Percentiles rank a stretch among this genome's conserved stretches.
Conservation (phyloP, 805 yeast genomes). For the Myxozyma nipponensis region DNA sequence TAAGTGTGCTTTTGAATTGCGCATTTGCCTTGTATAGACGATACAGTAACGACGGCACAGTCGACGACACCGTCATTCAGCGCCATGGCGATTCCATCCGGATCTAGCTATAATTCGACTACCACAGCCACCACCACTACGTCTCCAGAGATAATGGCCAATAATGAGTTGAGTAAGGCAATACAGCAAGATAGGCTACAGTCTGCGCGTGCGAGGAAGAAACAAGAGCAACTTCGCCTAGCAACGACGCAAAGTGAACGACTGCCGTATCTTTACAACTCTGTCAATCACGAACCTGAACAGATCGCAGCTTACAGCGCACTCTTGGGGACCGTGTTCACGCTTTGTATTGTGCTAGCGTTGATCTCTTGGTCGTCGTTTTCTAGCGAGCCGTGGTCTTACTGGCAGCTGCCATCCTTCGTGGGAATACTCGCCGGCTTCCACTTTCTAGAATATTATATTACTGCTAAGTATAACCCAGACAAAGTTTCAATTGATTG, state of each 20-base stretch:
- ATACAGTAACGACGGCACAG: too few species aligned
- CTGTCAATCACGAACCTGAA: constrained; percentile 27
- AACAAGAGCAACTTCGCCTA: neutral
- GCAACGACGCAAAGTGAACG: neutral
- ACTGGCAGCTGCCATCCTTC: constrained; percentile 45
- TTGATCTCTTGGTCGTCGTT: constrained; percentile 5
- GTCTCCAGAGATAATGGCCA: neutral
- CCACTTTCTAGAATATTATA: constrained; percentile 77
- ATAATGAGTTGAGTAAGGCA: neutral
- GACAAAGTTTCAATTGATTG: constrained; percentile 61
- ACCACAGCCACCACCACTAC: neutral
- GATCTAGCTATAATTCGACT: too few species aligned
- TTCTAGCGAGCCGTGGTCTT: constrained; percentile 4
- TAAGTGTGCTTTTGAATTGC: too few species aligned
- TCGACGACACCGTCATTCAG: too few species aligned
- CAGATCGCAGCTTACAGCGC: constrained; percentile 34
- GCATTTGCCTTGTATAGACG: too few species aligned
- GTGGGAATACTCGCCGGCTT: constrained; percentile 53
- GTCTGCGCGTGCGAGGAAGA: neutral
- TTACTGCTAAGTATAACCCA: constrained; percentile 72
- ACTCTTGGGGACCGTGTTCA: constrained; percentile 33
- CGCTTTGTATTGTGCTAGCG: constrained; percentile 21
- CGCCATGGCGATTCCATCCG: too few species aligned
- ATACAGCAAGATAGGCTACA: neutral
- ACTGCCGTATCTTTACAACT: constrained; percentile 3